Percentiles rank a stretch among this genome's conserved stretches.
Evolutionary conservation across 345 rosid species (phyloP).

Genomic region (Eucalyptus urophylla): DNA sequence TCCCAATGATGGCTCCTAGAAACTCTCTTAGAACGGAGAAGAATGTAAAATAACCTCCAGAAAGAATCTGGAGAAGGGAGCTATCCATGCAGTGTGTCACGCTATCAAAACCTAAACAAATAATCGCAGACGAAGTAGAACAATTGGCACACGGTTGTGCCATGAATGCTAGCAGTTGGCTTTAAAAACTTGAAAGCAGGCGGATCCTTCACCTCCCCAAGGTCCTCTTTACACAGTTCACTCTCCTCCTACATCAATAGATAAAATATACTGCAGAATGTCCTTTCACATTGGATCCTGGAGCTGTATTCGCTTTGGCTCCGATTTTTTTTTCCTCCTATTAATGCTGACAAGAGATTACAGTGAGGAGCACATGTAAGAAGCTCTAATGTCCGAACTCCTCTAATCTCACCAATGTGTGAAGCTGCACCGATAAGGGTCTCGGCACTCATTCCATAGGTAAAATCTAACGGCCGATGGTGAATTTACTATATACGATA

Average conservation of each 20-base stretch:
- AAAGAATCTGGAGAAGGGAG: not conserved
- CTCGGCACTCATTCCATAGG: not conserved
- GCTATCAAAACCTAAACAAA: not conserved
- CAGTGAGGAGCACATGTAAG: not conserved
- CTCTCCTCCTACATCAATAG: not conserved
- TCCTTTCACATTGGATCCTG: not conserved
- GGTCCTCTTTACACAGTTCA: not conserved
- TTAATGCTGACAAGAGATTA: not conserved
- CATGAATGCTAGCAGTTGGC: not conserved
- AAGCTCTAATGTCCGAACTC: not conserved
- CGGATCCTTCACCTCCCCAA: not conserved
- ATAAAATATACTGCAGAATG: not conserved
- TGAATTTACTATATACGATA: not conserved
- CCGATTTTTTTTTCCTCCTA: not conserved
- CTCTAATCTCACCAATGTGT: not conserved
- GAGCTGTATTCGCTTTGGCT: not conserved
- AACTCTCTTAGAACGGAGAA: not conserved
- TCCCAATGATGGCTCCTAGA: not conserved
- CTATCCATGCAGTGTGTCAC: not conserved
- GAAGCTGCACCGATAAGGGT: not conserved
- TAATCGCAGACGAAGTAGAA: not conserved
- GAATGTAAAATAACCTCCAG: not conserved
- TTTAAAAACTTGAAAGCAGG: not conserved
- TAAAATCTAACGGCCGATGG: not conserved
- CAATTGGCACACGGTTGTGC: not conserved